Evolutionary conservation across 2,329 filamentous ascomycete genomes (phyloP).

Genomic region (Pseudocercospora vitis): DNA sequence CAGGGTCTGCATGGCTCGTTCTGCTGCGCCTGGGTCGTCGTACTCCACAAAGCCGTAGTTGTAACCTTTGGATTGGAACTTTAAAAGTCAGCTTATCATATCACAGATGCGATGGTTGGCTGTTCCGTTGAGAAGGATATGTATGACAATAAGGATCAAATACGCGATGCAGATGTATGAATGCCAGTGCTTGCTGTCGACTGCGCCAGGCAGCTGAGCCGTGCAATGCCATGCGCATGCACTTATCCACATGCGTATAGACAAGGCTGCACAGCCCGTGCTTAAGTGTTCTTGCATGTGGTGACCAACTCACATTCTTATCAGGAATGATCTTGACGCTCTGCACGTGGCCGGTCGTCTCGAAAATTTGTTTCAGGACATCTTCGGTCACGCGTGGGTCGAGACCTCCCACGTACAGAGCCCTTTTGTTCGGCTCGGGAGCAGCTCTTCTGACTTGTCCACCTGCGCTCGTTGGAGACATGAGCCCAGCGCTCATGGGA

Average conservation of each 20-base stretch:
- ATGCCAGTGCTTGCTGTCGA: conserved; percentile 8
- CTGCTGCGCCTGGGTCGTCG: conserved; percentile 93
- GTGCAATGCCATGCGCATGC: conserved; percentile 9
- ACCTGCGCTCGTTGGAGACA: conserved; percentile 81
- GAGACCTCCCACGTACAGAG: conserved; percentile 90
- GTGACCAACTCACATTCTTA: conserved; percentile 79
- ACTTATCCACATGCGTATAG: conserved; percentile 10
- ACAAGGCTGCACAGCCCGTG: background rate
- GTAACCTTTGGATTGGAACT: conserved; percentile 80
- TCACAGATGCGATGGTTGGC: background rate
- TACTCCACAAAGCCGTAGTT: conserved; percentile 99
- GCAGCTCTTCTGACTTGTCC: conserved; percentile 85
- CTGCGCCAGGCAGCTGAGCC: conserved; percentile 13
- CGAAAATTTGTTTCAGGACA: conserved; percentile 69
- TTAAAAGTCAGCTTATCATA: conserved; percentile 27
- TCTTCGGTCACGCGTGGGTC: conserved; percentile 67
- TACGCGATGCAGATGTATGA: conserved; percentile 23
- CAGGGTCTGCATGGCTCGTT: conserved; percentile 94
- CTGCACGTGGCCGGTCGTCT: conserved; percentile 96
- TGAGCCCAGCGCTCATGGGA: conserved; percentile 73
- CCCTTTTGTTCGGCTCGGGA: conserved; percentile 97
- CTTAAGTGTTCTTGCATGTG: conserved; percentile 11
- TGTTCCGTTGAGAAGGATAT: background rate
- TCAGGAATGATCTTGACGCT: conserved; percentile 99
- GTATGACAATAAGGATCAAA: background rate